These are phyloP conservation scores for Stevia rebaudiana DNA, from an alignment of 140 eudicot species.

Conservation along the genomic window DNA sequence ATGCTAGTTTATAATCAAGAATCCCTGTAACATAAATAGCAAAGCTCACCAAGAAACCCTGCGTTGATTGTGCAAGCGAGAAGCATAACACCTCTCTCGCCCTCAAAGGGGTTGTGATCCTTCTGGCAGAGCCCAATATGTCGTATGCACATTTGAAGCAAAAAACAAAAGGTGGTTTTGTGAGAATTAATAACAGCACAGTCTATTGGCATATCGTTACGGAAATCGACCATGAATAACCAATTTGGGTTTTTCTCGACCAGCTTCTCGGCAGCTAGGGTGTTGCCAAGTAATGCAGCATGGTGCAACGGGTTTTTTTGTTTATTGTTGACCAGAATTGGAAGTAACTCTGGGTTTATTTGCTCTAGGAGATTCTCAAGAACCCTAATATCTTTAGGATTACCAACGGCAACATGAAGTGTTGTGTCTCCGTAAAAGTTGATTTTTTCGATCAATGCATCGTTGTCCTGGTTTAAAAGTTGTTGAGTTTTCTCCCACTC, in stretches of 20 bases:
- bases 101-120: constrained; percentile 3
- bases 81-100: constrained; percentile 1
- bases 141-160: constrained; percentile 1
- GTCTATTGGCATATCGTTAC: constrained; percentile 17
- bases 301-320: not conserved
- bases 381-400: not conserved
- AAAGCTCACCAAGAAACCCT: constrained; percentile 4
- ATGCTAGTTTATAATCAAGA: too few relatives aligned
- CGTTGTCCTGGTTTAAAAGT: constrained; percentile 4
- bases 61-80: too few relatives aligned
- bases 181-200: constrained; percentile 24
- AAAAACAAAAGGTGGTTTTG: constrained; percentile 6
- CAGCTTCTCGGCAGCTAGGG: constrained; percentile 29
- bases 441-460: not conserved
- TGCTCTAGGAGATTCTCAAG: constrained; percentile 18
- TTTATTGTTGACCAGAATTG: not conserved
- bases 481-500: constrained; percentile 11
- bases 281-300: constrained; percentile 32
- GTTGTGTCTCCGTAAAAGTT: not conserved
- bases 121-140: not conserved
- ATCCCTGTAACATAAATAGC: too few relatives aligned
- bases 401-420: constrained; percentile 4
- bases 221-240: constrained; percentile 2
- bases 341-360: constrained; percentile 9
- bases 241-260: constrained; percentile 21